Evolutionary conservation across 306 rosid species (phyloP).

Genomic region (Vigna radiata): DNA sequence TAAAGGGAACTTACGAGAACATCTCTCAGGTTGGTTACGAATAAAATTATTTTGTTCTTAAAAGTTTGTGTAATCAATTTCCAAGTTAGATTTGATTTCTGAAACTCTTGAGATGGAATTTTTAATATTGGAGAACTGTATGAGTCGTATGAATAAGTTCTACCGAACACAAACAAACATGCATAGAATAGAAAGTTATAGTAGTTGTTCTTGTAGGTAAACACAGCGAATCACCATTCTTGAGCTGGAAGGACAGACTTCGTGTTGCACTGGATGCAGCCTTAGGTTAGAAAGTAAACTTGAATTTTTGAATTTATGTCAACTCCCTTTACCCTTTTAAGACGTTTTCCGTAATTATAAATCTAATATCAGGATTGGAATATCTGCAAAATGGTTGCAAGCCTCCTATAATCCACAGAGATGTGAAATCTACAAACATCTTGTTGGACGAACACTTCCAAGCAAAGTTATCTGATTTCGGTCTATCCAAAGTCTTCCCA

Average conservation of each 20-base stretch:
- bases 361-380: constrained; percentile 64
- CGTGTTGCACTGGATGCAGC: constrained; percentile 52
- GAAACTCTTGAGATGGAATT: too few relatives aligned
- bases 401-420: constrained; percentile 55
- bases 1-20: constrained; percentile 39
- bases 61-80: neutral
- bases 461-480: constrained; percentile 59
- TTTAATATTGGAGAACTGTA: too few relatives aligned
- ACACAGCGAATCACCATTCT: neutral
- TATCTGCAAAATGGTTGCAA: constrained; percentile 49
- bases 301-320: too few relatives aligned
- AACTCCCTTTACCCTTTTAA: too few relatives aligned
- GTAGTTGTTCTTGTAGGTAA: constrained; percentile 5
- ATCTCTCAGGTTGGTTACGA: constrained; percentile 45
- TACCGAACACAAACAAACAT: too few relatives aligned
- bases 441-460: constrained; percentile 50
- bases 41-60: neutral
- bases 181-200: neutral
- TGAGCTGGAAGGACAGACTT: constrained; percentile 54
- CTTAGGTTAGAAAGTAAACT: constrained; percentile 44
- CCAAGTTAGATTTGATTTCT: neutral
- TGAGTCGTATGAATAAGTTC: too few relatives aligned
- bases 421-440: constrained; percentile 56
- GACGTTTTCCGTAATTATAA: too few relatives aligned
- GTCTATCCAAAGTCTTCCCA: constrained; percentile 46